Evolutionary conservation across 192 early-diverging fungal genomes (phyloP).

Genomic region (Chytriomyces hyalinus): DNA sequence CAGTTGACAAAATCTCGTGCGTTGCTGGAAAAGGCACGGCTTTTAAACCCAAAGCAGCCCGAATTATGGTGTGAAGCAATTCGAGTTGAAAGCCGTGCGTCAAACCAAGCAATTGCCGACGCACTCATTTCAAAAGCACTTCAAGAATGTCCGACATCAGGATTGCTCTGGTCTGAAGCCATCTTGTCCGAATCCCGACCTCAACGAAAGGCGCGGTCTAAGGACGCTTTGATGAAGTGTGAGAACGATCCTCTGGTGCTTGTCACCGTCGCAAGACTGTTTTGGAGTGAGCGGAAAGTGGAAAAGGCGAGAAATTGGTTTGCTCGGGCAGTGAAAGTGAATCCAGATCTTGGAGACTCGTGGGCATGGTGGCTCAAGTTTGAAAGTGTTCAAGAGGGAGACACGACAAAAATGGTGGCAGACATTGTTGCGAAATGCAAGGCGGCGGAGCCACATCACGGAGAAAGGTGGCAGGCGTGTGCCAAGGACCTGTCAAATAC

Average conservation of each 20-base stretch:
- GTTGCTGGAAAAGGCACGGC: conserved; percentile 82
- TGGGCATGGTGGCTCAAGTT: conserved; percentile 97
- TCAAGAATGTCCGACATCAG: conserved; percentile 89
- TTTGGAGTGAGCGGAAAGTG: conserved; percentile 90
- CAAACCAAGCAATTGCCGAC: conserved; percentile 71
- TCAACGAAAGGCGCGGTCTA: conserved; percentile 82
- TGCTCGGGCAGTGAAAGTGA: conserved; percentile 75
- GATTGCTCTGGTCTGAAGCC: conserved; percentile 84
- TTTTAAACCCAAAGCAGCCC: conserved; percentile 79
- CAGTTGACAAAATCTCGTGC: conserved; percentile 76
- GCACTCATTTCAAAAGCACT: conserved; percentile 85
- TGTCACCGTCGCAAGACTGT: conserved; percentile 82
- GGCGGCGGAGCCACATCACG: conserved; percentile 85
- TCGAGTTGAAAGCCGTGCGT: conserved; percentile 76
- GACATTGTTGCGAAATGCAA: conserved; percentile 72
- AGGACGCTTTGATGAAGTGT: conserved; percentile 90
- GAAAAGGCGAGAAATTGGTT: conserved; percentile 97
- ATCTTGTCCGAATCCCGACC: conserved; percentile 85
- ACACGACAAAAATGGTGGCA: conserved; percentile 51
- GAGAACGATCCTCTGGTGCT: conserved; percentile 85
- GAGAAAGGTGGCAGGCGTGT: conserved; percentile 82
- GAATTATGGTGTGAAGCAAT: conserved; percentile 88
- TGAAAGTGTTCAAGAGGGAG: conserved; percentile 78
- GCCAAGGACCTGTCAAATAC: conserved; percentile 78
- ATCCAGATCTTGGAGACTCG: conserved; percentile 87